These are phyloP conservation scores for Phanerochaete sordida DNA, from an alignment of 768 basidiomycete genomes.

Conservation along the genomic window DNA sequence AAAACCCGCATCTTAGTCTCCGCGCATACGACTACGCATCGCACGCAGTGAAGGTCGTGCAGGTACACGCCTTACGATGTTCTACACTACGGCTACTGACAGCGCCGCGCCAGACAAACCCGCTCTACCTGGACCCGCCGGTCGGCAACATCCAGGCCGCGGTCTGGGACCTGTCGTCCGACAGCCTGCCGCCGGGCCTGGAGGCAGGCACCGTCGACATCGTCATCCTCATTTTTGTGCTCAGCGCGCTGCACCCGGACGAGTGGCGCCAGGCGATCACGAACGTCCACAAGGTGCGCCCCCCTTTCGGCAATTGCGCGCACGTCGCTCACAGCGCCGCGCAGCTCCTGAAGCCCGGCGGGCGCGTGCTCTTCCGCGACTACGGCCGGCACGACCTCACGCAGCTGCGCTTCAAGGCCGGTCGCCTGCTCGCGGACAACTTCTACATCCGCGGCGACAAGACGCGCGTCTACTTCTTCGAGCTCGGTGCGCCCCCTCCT, in stretches of 20 bases:
- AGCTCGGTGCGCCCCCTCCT: conserved; percentile 53
- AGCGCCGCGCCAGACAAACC: conserved; percentile 51
- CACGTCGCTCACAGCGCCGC: not conserved
- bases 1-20: conserved; percentile 71
- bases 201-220: conserved; percentile 76
- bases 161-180: conserved; percentile 88
- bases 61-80: conserved; percentile 43
- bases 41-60: conserved; percentile 86
- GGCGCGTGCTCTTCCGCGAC: conserved; percentile 82
- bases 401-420: conserved; percentile 87
- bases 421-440: conserved; percentile 86
- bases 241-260: conserved; percentile 88
- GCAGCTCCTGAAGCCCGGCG: conserved; percentile 89
- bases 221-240: conserved; percentile 87
- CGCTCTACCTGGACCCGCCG: conserved; percentile 63
- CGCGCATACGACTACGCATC: conserved; percentile 89
- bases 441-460: conserved; percentile 97
- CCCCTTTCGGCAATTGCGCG: not conserved
- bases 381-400: conserved; percentile 95
- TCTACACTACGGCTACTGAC: not conserved
- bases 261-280: conserved; percentile 85
- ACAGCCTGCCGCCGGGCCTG: conserved; percentile 58
- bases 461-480: conserved; percentile 97
- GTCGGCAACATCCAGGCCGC: conserved; percentile 70
- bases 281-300: conserved; percentile 70